Base-by-base conservation (phyloP, 768 basidiomycete genomes). In the Candolleomyces aberdarensis region DNA sequence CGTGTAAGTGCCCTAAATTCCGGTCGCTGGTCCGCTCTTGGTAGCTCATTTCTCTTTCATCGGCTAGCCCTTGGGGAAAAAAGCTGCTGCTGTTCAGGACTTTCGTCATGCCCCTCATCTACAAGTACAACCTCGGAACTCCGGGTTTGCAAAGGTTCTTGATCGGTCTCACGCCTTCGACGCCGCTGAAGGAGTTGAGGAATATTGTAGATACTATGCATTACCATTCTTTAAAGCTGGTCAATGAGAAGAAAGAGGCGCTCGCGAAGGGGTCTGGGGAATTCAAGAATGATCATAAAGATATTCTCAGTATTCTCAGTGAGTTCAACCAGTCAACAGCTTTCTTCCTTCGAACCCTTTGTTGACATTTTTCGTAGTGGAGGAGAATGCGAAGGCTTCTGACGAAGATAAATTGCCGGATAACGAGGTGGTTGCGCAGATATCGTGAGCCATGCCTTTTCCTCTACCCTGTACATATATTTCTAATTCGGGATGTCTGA, bases 271-370 rank as follows among this genome's bases (percentile, higher is more conserved):
- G 66, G 41, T 75, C 74, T 13, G 77, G 79, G 57, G 70, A 76
- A 40, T 75, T 71, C 8, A 69, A 70, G 71, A 36, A 36, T 11
- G 69, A 72, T 46, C 78, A 78, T 11, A 78, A 74, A 57, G 81
- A 83, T 63, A 72, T 83, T 14, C 72, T 82, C 62, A 83, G 78
- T 62, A 71, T 80, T 19, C 66, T 83, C 22, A 63, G 82, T 83
- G 63, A 39, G 78, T 60, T 52, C n/a, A 52, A 41, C 39, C 39
- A 7, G 8, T 5, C 2, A 7, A 7, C 5, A 36, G 26, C 0
- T 26, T 44, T 49, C 32, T 54, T 39, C 32, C 15, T 26, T 44
- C 14, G 1, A 29, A 39, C 17, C 17, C 48, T 10, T 36, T 11
- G 36, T 36, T 32, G 29, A 20, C 8, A 22, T 29, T 41, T 47